Evolutionary conservation across 345 rosid genomes (phyloP), one percentile per base, ranked within the genome.

Genomic region (Toxicodendron radicans): DNA sequence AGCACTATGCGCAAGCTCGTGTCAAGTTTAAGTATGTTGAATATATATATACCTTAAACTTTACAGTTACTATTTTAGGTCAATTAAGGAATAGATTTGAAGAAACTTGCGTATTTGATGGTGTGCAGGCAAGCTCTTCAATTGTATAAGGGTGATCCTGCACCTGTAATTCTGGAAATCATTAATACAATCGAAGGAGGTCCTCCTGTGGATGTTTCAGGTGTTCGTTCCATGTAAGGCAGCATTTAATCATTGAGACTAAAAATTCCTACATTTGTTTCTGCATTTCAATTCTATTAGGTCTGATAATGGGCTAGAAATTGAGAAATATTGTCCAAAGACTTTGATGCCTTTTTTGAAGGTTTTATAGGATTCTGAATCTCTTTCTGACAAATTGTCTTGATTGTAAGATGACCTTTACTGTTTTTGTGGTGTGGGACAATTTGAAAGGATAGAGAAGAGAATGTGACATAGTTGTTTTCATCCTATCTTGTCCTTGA

Each of bases 181-280:
- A 88, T 95, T 66, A 91, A 86, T 86, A 92, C 99, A 58, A 86
- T 95, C 43, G 99, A 95, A 86, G 97, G 99, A 63, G 93, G 97
- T 64, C 99, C 97, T 7, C 94, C 99, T 0, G 97, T 90, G 79
- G 99, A 95, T 76, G 97, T 92, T 64, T 86, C 99, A 74, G 85
- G 85, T 58, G 97, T 87, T 71, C 97, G 95, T 68, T 91, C 97
- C 57, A 90, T 92, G 99, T 95, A 91, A 89, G 97, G 76, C 68
- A 64, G 6, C 70, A 51, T 45, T 56, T 24, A 72, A 58, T 6
- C 49, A 17, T 72, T 66, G n/a, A 51, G 45, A 21, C 8, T 65
- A 4, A 8, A 66, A 46, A 43, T 57, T 56, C 48, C 21, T 30
- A 54, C 1, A 24, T 73, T 33, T 38, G 41, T 69, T 24, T 53